Conservation (phyloP, 768 basidiomycete species). For the Lactarius vividus region DNA sequence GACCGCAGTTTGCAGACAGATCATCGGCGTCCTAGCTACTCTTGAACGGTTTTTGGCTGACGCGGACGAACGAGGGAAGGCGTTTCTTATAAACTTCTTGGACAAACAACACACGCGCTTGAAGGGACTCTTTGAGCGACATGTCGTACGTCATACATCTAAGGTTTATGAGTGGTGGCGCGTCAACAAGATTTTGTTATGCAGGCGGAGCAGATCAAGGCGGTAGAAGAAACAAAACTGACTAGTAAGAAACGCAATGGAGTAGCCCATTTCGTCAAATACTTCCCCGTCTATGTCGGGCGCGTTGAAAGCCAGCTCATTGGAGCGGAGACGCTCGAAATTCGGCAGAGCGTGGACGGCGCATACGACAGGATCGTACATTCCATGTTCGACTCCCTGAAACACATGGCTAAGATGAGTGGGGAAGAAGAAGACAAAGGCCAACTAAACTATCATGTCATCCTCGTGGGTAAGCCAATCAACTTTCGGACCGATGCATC, state of each 20-base stretch:
- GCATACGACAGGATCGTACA: slow-evolving; percentile 89
- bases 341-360: slow-evolving; percentile 70
- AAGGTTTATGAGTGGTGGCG: slow-evolving; percentile 4
- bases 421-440: slow-evolving; percentile 95
- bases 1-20: slow-evolving; percentile 52
- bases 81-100: slow-evolving; percentile 66
- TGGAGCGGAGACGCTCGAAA: slow-evolving; percentile 71
- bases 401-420: slow-evolving; percentile 95
- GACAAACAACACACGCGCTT: slow-evolving; percentile 82
- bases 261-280: slow-evolving; percentile 86
- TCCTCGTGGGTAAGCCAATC: slow-evolving; percentile 75
- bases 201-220: slow-evolving; percentile 83
- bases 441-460: slow-evolving; percentile 93
- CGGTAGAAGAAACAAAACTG: slow-evolving; percentile 86
- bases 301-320: slow-evolving; percentile 83
- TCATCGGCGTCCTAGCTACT: slow-evolving; percentile 76
- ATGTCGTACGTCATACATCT: slow-evolving; percentile 49
- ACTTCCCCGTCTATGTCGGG: slow-evolving; percentile 86
- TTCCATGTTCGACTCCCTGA: slow-evolving; percentile 88
- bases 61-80: slow-evolving; percentile 75
- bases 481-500: background rate
- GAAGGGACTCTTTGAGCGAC: slow-evolving; percentile 73
- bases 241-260: slow-evolving; percentile 92
- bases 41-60: slow-evolving; percentile 76
- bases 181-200: slow-evolving; percentile 7